Percentiles rank a stretch among this genome's conserved stretches.
phyloP scores from a whole-genome alignment of 768 basidiomycete genomes.

The Hirschioporus abietinus region DNA sequence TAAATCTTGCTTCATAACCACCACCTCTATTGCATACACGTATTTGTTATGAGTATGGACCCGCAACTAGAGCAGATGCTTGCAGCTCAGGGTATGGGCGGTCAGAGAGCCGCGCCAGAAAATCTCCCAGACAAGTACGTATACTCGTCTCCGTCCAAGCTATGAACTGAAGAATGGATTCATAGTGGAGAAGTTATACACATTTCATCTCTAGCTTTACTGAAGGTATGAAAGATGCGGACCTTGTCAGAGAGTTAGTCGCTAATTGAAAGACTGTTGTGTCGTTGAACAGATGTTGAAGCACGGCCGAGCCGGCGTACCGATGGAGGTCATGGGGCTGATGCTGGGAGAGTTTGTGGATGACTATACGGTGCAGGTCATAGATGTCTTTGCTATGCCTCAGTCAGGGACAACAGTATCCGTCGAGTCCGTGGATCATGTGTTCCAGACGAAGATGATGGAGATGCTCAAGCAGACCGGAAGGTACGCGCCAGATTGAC shows the following conservation, averaged over 20 bases:
- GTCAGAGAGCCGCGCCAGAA: slow-evolving; percentile 13
- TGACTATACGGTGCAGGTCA: slow-evolving; percentile 91
- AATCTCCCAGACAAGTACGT: slow-evolving; percentile 73
- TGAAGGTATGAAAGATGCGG: slow-evolving; percentile 62
- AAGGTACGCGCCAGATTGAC: slow-evolving; percentile 47
- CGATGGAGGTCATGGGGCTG: slow-evolving; percentile 99
- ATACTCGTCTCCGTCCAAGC: slow-evolving; percentile 9
- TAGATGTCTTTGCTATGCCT: slow-evolving; percentile 99
- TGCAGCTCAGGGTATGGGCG: slow-evolving; percentile 41
- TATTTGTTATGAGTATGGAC: slow-evolving; percentile 32
- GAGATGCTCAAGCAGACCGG: slow-evolving; percentile 99
- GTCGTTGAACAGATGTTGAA: slow-evolving; percentile 82
- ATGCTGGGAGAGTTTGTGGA: slow-evolving; percentile 99
- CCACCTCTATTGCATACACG: background rate
- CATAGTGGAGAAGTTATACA: slow-evolving; percentile 88
- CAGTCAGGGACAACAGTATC: slow-evolving; percentile 97
- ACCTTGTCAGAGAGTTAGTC: no score
- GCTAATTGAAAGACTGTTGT: slow-evolving; percentile 6
- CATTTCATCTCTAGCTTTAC: slow-evolving; percentile 92
- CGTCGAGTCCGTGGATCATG: slow-evolving; percentile 97
- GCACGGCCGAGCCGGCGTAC: slow-evolving; percentile 96
- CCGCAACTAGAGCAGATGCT: slow-evolving; percentile 42
- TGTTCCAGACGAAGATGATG: slow-evolving; percentile 97
- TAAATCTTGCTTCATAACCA: background rate
- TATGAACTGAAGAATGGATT: slow-evolving; percentile 3